Evolutionary conservation across 805 yeast genomes (phyloP).

Genomic region (Groenewaldozyma tartarivorans): DNA sequence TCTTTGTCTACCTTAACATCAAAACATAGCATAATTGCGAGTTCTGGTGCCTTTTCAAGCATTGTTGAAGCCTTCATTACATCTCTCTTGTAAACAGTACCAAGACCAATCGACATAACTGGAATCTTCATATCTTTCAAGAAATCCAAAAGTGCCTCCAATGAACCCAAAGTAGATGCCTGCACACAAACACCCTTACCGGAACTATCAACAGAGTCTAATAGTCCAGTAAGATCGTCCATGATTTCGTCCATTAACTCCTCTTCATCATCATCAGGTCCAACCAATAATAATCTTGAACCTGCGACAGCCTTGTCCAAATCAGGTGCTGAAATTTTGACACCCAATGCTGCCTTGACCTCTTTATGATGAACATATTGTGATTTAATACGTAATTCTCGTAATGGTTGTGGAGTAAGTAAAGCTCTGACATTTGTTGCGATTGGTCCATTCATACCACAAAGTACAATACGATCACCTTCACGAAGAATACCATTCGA

Average conservation of each 20-base stretch:
- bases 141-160: slow-evolving; percentile 95
- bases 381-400: slow-evolving; percentile 94
- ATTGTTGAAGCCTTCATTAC: slow-evolving; percentile 95
- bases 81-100: slow-evolving; percentile 97
- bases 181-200: slow-evolving; percentile 98
- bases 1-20: slow-evolving; percentile 96
- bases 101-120: slow-evolving; percentile 95
- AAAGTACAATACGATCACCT: slow-evolving; percentile 89
- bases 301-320: slow-evolving; percentile 99
- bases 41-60: slow-evolving; percentile 94
- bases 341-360: slow-evolving; percentile 98
- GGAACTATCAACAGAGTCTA: slow-evolving; percentile 88
- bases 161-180: slow-evolving; percentile 95
- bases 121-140: slow-evolving; percentile 98
- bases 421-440: slow-evolving; percentile 93
- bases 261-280: slow-evolving; percentile 96
- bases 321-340: slow-evolving; percentile 95
- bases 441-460: slow-evolving; percentile 98
- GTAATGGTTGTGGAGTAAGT: slow-evolving; percentile 93
- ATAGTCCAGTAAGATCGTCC: slow-evolving; percentile 93
- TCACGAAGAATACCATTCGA: slow-evolving; percentile 94
- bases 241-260: slow-evolving; percentile 95
- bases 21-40: slow-evolving; percentile 96
- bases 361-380: slow-evolving; percentile 94
- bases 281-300: slow-evolving; percentile 88